Percentiles rank a stretch among this genome's conserved stretches.
Conservation (phyloP, 805 yeast genomes). For the Lipomyces oligophaga region DNA sequence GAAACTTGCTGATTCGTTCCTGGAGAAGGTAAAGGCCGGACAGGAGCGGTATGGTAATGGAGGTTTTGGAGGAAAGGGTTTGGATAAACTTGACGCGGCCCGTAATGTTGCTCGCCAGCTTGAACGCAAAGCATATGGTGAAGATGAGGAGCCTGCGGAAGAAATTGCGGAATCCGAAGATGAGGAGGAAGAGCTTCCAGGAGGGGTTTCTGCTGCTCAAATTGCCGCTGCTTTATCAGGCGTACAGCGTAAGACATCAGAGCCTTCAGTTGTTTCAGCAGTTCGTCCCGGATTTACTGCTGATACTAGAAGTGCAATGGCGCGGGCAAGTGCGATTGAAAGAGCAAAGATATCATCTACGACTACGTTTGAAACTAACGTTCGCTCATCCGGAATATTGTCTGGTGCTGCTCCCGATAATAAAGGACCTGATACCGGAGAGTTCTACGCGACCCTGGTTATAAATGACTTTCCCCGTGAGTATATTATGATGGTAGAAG, state of each 20-base stretch:
- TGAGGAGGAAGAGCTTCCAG: constrained; percentile 30
- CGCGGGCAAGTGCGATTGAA: constrained; percentile 23
- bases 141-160: constrained; percentile 34
- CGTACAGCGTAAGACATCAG: constrained; percentile 17
- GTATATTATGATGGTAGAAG: not conserved
- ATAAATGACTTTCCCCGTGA: constrained; percentile 77
- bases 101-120: constrained; percentile 50
- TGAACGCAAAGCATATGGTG: constrained; percentile 51
- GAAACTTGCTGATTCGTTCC: constrained; percentile 52
- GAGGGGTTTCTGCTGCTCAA: constrained; percentile 15
- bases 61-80: constrained; percentile 93
- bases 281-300: constrained; percentile 24
- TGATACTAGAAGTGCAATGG: constrained; percentile 32
- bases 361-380: constrained; percentile 27
- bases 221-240: constrained; percentile 20
- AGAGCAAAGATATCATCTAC: constrained; percentile 27
- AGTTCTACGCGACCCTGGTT: constrained; percentile 63
- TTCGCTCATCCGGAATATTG: constrained; percentile 35
- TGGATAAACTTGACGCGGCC: constrained; percentile 66
- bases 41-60: constrained; percentile 49
- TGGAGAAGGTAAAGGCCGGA: constrained; percentile 61
- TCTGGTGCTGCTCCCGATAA: constrained; percentile 54
- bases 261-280: constrained; percentile 17
- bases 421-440: constrained; percentile 52
- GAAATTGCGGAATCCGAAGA: constrained; percentile 34